Conservation (phyloP, 2,329 filamentous ascomycete species). For the Exophiala sp. region DNA sequence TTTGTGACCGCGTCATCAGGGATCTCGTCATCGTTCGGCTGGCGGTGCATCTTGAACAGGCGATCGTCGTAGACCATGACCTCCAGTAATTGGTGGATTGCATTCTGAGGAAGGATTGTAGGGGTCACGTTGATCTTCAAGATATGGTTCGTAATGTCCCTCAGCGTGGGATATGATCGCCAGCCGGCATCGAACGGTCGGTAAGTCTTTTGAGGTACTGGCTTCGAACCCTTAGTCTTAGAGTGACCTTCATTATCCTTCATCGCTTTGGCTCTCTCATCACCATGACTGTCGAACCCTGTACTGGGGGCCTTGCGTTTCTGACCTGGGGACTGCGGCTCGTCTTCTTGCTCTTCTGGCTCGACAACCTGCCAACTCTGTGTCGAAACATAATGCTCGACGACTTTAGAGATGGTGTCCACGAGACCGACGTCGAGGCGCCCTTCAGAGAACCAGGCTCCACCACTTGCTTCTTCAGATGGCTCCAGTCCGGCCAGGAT, state of each 20-base stretch:
- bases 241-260: conserved; percentile 16
- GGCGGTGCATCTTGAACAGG: conserved; percentile 51
- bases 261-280: conserved; percentile 21
- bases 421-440: conserved; percentile 87
- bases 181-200: conserved; percentile 59
- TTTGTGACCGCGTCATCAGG: conserved; percentile 16
- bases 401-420: conserved; percentile 52
- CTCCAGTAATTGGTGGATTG: conserved; percentile 79
- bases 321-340: conserved; percentile 19
- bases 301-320: conserved; percentile 38
- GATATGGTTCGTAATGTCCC: conserved; percentile 69
- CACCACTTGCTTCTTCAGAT: conserved; percentile 83
- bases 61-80: conserved; percentile 84
- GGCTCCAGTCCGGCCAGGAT: conserved; percentile 81
- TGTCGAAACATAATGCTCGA: conserved; percentile 66
- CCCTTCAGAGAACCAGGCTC: conserved; percentile 89
- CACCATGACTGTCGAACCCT: conserved; percentile 25
- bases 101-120: conserved; percentile 49
- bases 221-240: conserved; percentile 31
- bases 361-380: conserved; percentile 61
- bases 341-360: conserved; percentile 26
- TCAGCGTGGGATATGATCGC: conserved; percentile 71
- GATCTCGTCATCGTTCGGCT: conserved; percentile 15
- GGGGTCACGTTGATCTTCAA: conserved; percentile 65
- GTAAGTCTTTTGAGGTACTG: conserved; percentile 32